These are phyloP conservation scores for Penicillium sp. DNA, from an alignment of 2,329 filamentous ascomycete species.

Conservation along the genomic window DNA sequence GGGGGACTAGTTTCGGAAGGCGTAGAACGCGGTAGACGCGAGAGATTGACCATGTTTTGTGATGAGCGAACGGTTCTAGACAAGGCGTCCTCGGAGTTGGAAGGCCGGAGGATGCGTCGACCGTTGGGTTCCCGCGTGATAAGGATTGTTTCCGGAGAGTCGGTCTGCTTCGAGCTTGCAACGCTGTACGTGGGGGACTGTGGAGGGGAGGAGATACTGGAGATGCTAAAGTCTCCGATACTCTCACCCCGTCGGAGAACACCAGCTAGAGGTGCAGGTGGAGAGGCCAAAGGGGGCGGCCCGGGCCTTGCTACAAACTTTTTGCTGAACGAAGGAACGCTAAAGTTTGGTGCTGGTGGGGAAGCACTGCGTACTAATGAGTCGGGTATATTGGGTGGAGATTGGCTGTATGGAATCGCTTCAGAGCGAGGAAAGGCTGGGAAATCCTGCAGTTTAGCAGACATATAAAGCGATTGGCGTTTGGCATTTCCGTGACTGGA, in stretches of 20 bases:
- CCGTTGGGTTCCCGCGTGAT: constrained; percentile 21
- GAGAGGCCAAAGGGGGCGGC: constrained; percentile 20
- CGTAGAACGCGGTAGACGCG: constrained; percentile 23
- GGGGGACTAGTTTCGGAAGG: constrained; percentile 24
- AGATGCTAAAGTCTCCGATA: constrained; percentile 27
- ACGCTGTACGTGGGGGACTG: constrained; percentile 41
- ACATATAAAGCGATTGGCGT: constrained; percentile 36
- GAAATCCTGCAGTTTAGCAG: constrained; percentile 13
- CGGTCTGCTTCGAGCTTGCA: constrained; percentile 31
- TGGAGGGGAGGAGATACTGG: constrained; percentile 39
- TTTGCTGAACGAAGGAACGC: constrained; percentile 50
- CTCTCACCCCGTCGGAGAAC: constrained; percentile 24
- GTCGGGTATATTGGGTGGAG: constrained; percentile 36
- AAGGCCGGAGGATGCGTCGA: constrained; percentile 34
- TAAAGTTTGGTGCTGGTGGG: constrained; percentile 49
- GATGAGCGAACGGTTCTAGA: constrained; percentile 24
- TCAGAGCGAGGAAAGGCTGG: constrained; percentile 28
- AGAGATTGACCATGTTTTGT: constrained; percentile 24
- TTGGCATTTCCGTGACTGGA: constrained; percentile 32
- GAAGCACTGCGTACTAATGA: constrained; percentile 38
- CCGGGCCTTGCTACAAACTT: constrained; percentile 39
- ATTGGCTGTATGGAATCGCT: constrained; percentile 25
- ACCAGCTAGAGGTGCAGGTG: constrained; percentile 23
- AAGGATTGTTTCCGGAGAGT: constrained; percentile 29
- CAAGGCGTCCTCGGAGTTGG: constrained; percentile 40